Conservation (phyloP, 768 basidiomycete species). For the Tricholoma flavovirens region DNA sequence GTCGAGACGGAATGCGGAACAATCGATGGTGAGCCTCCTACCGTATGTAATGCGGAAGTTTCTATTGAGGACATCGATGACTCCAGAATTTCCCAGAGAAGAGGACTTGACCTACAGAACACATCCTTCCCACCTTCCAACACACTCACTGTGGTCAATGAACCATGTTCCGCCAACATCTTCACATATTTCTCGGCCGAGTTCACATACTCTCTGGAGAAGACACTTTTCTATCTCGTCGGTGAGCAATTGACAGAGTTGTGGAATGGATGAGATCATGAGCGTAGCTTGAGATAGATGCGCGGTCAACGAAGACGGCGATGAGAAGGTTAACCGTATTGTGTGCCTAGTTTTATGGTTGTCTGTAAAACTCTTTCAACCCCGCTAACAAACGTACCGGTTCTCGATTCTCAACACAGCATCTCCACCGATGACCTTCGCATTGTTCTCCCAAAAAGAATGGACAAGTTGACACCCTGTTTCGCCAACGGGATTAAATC, state of each 20-base stretch:
- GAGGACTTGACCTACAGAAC: conserved; percentile 50
- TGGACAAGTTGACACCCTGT: conserved; percentile 55
- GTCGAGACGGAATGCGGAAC: conserved; percentile 52
- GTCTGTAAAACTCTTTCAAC: neutral
- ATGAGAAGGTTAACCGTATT: conserved; percentile 66
- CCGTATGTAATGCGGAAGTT: conserved; percentile 58
- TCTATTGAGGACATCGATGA: conserved; percentile 27
- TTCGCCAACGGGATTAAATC: conserved; percentile 63
- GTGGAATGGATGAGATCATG: conserved; percentile 66
- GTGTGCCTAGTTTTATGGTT: conserved; percentile 45
- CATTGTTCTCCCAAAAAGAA: conserved; percentile 35
- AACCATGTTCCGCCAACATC: conserved; percentile 70
- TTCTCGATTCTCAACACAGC: conserved; percentile 66
- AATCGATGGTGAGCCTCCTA: conserved; percentile 45
- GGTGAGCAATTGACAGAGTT: conserved; percentile 65
- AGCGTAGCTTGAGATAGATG: conserved; percentile 79
- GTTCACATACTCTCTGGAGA: conserved; percentile 60
- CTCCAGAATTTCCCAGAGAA: neutral
- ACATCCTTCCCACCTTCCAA: conserved; percentile 78
- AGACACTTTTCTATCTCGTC: conserved; percentile 76
- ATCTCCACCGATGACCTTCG: conserved; percentile 58
- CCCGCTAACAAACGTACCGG: conserved; percentile 33
- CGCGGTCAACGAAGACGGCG: conserved; percentile 72
- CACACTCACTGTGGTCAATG: conserved; percentile 63
- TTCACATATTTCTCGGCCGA: conserved; percentile 50